phyloP scores from a whole-genome alignment of 306 rosid genomes.

The Acacia melanoxylon region DNA sequence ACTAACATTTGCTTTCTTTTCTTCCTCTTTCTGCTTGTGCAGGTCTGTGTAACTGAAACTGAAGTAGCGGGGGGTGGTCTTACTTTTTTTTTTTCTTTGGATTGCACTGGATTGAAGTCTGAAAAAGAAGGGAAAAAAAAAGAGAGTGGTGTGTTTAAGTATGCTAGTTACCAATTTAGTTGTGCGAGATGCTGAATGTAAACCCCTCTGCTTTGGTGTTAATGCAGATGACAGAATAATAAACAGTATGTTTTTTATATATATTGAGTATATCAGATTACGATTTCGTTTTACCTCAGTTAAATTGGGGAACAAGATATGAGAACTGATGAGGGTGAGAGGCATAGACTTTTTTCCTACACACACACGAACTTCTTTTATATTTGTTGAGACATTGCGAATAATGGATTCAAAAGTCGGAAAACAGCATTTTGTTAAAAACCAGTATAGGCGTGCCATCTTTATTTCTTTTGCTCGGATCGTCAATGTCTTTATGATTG shows the following conservation, averaged over 20 bases:
- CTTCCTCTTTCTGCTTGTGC: not conserved
- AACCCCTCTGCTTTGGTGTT: not conserved
- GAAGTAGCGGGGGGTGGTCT: slow-evolving; percentile 18
- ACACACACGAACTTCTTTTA: too few species aligned
- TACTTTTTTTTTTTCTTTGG: not conserved
- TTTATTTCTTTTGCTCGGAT: too few species aligned
- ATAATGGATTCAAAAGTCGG: too few species aligned
- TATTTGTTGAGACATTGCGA: too few species aligned
- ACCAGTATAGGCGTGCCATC: too few species aligned
- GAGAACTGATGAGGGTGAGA: too few species aligned
- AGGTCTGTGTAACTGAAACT: slow-evolving; percentile 33
- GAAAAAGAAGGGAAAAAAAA: not conserved
- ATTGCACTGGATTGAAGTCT: not conserved
- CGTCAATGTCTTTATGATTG: too few species aligned
- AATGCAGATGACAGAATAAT: not conserved
- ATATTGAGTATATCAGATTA: too few species aligned
- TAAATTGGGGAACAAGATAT: too few species aligned
- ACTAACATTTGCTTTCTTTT: not conserved
- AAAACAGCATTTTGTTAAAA: too few species aligned
- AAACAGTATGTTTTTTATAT: not conserved
- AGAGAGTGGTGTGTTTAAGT: not conserved
- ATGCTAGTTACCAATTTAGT: not conserved
- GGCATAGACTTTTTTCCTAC: too few species aligned
- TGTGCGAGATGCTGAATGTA: not conserved
- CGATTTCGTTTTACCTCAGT: too few species aligned